Evolutionary conservation across 805 yeast species (phyloP).

Genomic region (Zygosaccharomyces lentus): DNA sequence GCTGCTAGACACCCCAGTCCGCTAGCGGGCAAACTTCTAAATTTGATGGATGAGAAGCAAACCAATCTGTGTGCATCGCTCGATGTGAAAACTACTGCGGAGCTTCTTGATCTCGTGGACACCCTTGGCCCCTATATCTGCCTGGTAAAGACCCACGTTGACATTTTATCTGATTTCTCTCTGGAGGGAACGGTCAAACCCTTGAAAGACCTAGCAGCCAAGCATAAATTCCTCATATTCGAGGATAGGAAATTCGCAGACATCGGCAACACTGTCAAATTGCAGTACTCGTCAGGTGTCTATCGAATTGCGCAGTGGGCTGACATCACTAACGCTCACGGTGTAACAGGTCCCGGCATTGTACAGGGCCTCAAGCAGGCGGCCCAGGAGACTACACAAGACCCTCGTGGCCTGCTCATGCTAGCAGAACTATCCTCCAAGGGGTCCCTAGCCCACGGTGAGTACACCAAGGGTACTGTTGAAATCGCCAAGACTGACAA

Average conservation of each 20-base stretch:
- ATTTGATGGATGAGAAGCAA: conserved; percentile 71
- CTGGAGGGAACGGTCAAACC: conserved; percentile 78
- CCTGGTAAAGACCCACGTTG: conserved; percentile 90
- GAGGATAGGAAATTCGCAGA: conserved; percentile 99
- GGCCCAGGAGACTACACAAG: conserved; percentile 56
- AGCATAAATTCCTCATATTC: conserved; percentile 85
- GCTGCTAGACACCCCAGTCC: conserved; percentile 70
- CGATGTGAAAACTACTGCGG: conserved; percentile 78
- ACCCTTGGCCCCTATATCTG: conserved; percentile 87
- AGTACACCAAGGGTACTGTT: conserved; percentile 80
- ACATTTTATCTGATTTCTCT: conserved; percentile 83
- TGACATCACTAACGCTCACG: conserved; percentile 96
- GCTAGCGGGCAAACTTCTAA: conserved; percentile 69
- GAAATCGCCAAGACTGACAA: conserved; percentile 84
- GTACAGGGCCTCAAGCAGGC: conserved; percentile 85
- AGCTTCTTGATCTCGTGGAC: conserved; percentile 68
- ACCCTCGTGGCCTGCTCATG: conserved; percentile 89
- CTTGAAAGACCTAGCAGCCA: conserved; percentile 62
- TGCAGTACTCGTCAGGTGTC: conserved; percentile 88
- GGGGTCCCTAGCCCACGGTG: conserved; percentile 91
- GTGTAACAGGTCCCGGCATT: conserved; percentile 93
- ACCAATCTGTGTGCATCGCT: conserved; percentile 92
- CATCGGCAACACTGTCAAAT: conserved; percentile 94
- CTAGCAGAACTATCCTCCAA: conserved; percentile 92
- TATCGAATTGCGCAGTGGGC: conserved; percentile 91